Conservation (phyloP, 306 rosid species). For the Dalbergia cochinchinensis region DNA sequence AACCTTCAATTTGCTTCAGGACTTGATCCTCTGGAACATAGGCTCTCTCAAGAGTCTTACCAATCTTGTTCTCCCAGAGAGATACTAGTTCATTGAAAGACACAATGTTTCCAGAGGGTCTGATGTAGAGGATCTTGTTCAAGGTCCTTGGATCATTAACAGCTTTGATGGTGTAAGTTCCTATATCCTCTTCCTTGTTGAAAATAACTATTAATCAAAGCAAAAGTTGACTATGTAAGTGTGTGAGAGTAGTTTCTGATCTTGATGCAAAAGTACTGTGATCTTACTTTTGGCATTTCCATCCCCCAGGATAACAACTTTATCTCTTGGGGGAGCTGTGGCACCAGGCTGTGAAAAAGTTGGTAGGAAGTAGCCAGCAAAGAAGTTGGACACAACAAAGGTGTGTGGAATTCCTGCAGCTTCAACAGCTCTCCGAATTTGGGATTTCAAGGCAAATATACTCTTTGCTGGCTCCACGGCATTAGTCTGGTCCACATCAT, state of each 20-base stretch:
- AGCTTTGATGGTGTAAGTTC: conserved; percentile 47
- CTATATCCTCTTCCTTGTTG: conserved; percentile 59
- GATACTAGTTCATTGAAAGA: conserved; percentile 54
- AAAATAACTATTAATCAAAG: conserved; percentile 41
- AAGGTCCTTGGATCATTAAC: conserved; percentile 58
- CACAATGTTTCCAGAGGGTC: conserved; percentile 43
- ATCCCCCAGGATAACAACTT: conserved; percentile 50
- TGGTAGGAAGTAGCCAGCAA: conserved; percentile 47
- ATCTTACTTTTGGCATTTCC: conserved; percentile 54
- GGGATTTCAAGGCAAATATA: conserved; percentile 27
- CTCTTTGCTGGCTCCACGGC: conserved; percentile 50
- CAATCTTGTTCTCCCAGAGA: conserved; percentile 58
- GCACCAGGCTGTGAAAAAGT: conserved; percentile 37
- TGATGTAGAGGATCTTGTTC: conserved; percentile 53
- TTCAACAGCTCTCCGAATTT: conserved; percentile 48
- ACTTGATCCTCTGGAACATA: conserved; percentile 41
- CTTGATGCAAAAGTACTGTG: not conserved
- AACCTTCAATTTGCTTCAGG: conserved; percentile 42
- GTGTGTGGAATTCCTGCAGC: conserved; percentile 50
- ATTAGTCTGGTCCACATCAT: conserved; percentile 39
- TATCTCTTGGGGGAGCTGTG: conserved; percentile 48
- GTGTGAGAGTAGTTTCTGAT: too few relatives aligned
- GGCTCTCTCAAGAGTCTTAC: conserved; percentile 47
- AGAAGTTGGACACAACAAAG: conserved; percentile 32
- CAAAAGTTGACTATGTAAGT: not conserved